Evolutionary conservation across 2,329 filamentous ascomycete genomes (phyloP).

Genomic region (Reticulascus tulasneorum): DNA sequence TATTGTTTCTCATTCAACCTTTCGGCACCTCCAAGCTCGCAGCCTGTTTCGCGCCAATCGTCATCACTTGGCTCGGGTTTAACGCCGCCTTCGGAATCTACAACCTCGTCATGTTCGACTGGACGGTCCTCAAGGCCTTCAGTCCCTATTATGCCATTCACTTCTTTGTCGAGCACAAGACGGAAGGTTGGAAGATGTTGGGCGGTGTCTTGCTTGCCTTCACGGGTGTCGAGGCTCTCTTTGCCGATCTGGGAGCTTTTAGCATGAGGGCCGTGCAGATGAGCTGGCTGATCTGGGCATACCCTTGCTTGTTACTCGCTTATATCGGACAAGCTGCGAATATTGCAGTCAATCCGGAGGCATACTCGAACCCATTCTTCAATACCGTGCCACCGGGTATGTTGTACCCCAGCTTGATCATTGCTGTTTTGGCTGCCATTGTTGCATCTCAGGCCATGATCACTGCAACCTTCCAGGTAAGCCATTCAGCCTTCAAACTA

Average conservation of each 20-base stretch:
- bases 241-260: conserved; percentile 75
- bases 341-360: conserved; percentile 51
- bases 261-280: conserved; percentile 66
- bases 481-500: background rate
- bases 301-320: conserved; percentile 61
- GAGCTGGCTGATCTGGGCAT: conserved; percentile 65
- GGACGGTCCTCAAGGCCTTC: conserved; percentile 53
- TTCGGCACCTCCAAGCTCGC: conserved; percentile 60
- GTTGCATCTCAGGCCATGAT: conserved; percentile 79
- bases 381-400: conserved; percentile 63
- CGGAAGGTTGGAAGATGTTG: conserved; percentile 59
- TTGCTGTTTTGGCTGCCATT: conserved; percentile 67
- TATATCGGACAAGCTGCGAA: conserved; percentile 74
- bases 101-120: conserved; percentile 49
- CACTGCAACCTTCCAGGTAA: conserved; percentile 66
- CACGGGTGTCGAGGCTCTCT: conserved; percentile 75
- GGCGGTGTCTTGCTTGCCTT: conserved; percentile 72
- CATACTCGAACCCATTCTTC: conserved; percentile 72
- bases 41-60: conserved; percentile 59
- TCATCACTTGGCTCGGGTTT: conserved; percentile 63
- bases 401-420: conserved; percentile 63
- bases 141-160: conserved; percentile 56
- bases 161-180: conserved; percentile 56
- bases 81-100: conserved; percentile 63
- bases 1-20: conserved; percentile 62